Conservation (phyloP, 2,329 filamentous ascomycete species). For the Mycosphaerella sp. region DNA sequence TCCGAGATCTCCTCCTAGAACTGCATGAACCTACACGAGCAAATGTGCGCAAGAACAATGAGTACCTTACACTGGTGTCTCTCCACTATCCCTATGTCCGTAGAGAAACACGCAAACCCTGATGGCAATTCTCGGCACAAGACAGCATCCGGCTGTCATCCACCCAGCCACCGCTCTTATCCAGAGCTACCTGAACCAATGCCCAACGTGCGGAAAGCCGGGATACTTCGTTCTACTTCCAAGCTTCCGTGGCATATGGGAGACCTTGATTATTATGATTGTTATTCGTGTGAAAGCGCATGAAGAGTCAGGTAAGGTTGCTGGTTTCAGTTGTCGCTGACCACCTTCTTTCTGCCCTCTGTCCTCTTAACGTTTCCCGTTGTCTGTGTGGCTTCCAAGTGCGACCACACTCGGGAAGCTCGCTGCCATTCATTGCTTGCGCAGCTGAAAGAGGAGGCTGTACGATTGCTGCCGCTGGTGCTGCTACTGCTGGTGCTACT, state of each 20-base stretch:
- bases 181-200: background rate
- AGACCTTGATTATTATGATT: slow-evolving; percentile 9
- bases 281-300: slow-evolving; percentile 6
- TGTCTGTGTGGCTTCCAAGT: background rate
- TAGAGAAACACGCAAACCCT: too few relatives aligned
- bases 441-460: background rate
- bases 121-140: too few relatives aligned
- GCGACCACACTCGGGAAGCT: background rate
- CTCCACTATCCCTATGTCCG: too few relatives aligned
- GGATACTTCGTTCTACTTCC: slow-evolving; percentile 9
- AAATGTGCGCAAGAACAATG: too few relatives aligned
- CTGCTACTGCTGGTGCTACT: too few relatives aligned
- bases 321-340: slow-evolving; percentile 1
- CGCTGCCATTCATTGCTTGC: slow-evolving; percentile 4
- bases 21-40: too few relatives aligned
- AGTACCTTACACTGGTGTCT: too few relatives aligned
- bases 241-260: slow-evolving; percentile 13
- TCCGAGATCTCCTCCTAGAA: too few relatives aligned
- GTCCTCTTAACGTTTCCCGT: background rate
- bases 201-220: slow-evolving; percentile 6
- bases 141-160: background rate
- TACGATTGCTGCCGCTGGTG: background rate
- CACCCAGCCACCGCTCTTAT: background rate
- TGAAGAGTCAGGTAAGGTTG: slow-evolving; percentile 6
- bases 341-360: slow-evolving; percentile 1